Conservation (phyloP, 257 asterid species). For the Ocimum tenuiflorum region DNA sequence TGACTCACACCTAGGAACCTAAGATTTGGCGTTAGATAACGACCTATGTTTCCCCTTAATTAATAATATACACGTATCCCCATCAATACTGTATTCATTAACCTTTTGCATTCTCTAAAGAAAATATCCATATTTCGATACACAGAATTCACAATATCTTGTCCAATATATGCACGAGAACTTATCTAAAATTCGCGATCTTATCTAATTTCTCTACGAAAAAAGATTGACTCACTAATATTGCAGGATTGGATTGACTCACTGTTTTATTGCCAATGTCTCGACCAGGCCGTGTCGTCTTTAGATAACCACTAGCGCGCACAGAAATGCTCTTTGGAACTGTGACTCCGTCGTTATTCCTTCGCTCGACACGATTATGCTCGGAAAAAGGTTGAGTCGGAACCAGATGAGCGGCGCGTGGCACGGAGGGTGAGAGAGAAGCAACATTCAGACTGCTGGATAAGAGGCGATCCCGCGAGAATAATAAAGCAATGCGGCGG, state of each 20-base stretch:
- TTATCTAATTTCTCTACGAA: neutral
- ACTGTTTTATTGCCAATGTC: conserved; percentile 23
- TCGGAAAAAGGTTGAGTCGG: conserved; percentile 28
- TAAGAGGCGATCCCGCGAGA: conserved; percentile 56
- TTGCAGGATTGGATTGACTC: conserved; percentile 22
- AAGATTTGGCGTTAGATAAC: neutral
- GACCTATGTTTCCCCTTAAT: too few species aligned
- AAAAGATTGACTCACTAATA: conserved; percentile 33
- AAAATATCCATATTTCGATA: too few species aligned
- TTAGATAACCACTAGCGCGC: conserved; percentile 56
- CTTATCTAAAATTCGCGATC: neutral
- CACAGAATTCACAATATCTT: too few species aligned
- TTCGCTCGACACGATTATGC: conserved; percentile 33
- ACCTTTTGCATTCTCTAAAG: too few species aligned
- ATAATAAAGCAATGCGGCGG: conserved; percentile 51
- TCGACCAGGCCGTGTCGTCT: conserved; percentile 32
- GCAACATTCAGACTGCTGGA: conserved; percentile 45
- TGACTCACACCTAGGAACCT: too few species aligned
- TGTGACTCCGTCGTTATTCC: conserved; percentile 34
- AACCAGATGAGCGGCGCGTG: conserved; percentile 16
- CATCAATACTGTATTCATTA: too few species aligned
- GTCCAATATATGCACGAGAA: too few species aligned
- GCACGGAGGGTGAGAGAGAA: conserved; percentile 22
- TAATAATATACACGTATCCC: too few species aligned
- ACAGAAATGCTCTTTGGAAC: conserved; percentile 78